phyloP scores from a whole-genome alignment of 805 yeast species.

The Wickerhamiella allomyrinae region DNA sequence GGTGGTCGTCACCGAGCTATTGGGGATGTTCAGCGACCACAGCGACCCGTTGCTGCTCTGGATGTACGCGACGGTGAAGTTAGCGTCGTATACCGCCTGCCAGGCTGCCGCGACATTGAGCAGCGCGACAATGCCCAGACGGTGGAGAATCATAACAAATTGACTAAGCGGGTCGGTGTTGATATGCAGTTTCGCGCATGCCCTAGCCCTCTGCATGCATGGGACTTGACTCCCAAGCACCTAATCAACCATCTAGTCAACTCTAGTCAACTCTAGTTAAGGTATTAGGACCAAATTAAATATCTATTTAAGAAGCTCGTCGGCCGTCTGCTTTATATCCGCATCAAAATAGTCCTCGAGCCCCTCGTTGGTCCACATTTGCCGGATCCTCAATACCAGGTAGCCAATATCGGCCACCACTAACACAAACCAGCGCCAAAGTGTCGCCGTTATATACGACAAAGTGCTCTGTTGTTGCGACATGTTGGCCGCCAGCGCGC shows the following conservation, averaged over 20 bases:
- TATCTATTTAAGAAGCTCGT: conserved; percentile 4
- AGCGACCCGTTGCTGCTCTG: conserved; percentile 14
- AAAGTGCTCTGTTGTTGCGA: conserved; percentile 3
- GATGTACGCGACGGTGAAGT: conserved; percentile 13
- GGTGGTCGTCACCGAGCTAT: not conserved
- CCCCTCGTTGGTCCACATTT: conserved; percentile 9
- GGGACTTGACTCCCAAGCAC: not conserved
- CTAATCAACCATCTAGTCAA: too few species aligned
- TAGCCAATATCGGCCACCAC: conserved; percentile 8
- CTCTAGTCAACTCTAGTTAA: too few species aligned
- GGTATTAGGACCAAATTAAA: too few species aligned
- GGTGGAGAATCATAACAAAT: not conserved
- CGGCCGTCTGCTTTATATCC: conserved; percentile 8
- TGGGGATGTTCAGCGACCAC: conserved; percentile 9
- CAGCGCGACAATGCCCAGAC: not conserved
- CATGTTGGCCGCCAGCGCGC: conserved; percentile 27
- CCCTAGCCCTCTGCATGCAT: not conserved
- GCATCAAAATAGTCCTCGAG: conserved; percentile 13
- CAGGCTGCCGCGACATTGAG: conserved; percentile 5
- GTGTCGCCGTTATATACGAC: conserved; percentile 5
- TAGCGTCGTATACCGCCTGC: conserved; percentile 16
- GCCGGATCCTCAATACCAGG: conserved; percentile 8
- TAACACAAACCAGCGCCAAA: conserved; percentile 9
- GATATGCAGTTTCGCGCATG: not conserved
- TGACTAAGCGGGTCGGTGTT: not conserved